Conservation (phyloP, 2,329 filamentous ascomycete species). For the Macroventuria anomochaeta region DNA sequence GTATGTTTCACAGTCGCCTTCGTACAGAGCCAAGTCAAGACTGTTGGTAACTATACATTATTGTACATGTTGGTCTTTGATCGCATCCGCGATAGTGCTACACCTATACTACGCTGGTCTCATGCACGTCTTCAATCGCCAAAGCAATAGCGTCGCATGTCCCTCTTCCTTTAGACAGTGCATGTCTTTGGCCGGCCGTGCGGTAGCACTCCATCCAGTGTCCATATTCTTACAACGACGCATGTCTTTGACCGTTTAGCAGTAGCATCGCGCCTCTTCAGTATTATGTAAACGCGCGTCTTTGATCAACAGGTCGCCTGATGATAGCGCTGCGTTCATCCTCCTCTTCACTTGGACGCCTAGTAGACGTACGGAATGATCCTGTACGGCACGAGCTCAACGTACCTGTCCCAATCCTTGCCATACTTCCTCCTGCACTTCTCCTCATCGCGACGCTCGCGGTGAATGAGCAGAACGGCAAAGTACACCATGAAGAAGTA, state of each 20-base stretch:
- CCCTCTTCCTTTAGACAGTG: slow-evolving; percentile 3
- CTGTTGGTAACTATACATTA: slow-evolving; percentile 11
- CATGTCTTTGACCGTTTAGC: slow-evolving; percentile 29
- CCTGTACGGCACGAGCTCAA: slow-evolving; percentile 77
- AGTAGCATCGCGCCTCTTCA: slow-evolving; percentile 35
- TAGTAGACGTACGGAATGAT: slow-evolving; percentile 89
- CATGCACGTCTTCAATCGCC: slow-evolving; percentile 30
- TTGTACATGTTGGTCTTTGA: slow-evolving; percentile 26
- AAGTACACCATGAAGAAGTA: slow-evolving; percentile 98
- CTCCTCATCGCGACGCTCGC: slow-evolving; percentile 85
- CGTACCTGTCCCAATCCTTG: slow-evolving; percentile 89
- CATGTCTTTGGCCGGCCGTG: slow-evolving; percentile 35
- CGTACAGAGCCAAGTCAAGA: not conserved
- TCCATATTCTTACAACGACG: slow-evolving; percentile 9
- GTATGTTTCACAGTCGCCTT: no score
- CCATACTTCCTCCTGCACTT: slow-evolving; percentile 93
- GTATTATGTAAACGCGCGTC: slow-evolving; percentile 28
- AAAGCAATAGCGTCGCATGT: slow-evolving; percentile 30
- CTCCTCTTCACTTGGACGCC: not conserved
- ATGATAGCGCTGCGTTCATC: slow-evolving; percentile 37
- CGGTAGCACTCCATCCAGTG: slow-evolving; percentile 27
- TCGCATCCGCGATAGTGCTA: slow-evolving; percentile 23
- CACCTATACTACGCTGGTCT: slow-evolving; percentile 1
- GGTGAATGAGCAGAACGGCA: slow-evolving; percentile 82
- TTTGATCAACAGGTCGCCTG: slow-evolving; percentile 27